A percentile compares a stretch with the other conserved stretches of the same genome.
These are phyloP conservation scores for Drechslerella dactyloides DNA, from an alignment of 2,329 filamentous ascomycete genomes.

Conservation along the genomic window DNA sequence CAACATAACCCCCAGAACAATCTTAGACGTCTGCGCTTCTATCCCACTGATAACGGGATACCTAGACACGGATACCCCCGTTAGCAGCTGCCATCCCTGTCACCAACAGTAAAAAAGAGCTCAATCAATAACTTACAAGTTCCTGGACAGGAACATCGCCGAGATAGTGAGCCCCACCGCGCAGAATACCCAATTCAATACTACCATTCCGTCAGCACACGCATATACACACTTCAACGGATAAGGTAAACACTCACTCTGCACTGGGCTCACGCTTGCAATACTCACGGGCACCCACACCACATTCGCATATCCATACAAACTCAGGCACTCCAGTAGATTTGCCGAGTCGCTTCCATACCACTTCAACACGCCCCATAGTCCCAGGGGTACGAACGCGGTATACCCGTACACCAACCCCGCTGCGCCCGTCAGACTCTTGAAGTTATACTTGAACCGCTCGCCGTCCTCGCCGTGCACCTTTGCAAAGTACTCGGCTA, in stretches of 20 bases:
- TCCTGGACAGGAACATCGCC: slow-evolving; percentile 82
- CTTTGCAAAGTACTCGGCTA: slow-evolving; percentile 82
- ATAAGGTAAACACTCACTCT: slow-evolving; percentile 56
- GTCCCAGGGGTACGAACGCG: slow-evolving; percentile 69
- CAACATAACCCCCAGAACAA: slow-evolving; percentile 82
- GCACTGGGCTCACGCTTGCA: slow-evolving; percentile 53
- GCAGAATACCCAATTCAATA: slow-evolving; percentile 93
- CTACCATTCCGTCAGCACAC: slow-evolving; percentile 48
- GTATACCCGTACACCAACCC: slow-evolving; percentile 97
- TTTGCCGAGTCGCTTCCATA: slow-evolving; percentile 94
- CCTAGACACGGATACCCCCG: slow-evolving; percentile 57
- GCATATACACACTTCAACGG: not conserved
- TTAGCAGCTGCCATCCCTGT: not conserved
- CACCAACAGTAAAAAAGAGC: not conserved
- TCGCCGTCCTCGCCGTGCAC: slow-evolving; percentile 64
- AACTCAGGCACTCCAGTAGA: slow-evolving; percentile 89
- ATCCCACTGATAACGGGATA: slow-evolving; percentile 86
- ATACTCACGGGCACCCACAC: slow-evolving; percentile 92
- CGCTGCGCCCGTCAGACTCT: slow-evolving; percentile 75
- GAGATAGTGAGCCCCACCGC: slow-evolving; percentile 82
- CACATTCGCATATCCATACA: slow-evolving; percentile 95
- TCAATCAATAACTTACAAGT: slow-evolving; percentile 75
- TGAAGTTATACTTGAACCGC: slow-evolving; percentile 88
- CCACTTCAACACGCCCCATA: slow-evolving; percentile 91
- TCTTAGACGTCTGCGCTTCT: slow-evolving; percentile 88